Base-by-base conservation (phyloP, 192 early-diverging fungal species). In the Globomyces pollinis-pini region DNA sequence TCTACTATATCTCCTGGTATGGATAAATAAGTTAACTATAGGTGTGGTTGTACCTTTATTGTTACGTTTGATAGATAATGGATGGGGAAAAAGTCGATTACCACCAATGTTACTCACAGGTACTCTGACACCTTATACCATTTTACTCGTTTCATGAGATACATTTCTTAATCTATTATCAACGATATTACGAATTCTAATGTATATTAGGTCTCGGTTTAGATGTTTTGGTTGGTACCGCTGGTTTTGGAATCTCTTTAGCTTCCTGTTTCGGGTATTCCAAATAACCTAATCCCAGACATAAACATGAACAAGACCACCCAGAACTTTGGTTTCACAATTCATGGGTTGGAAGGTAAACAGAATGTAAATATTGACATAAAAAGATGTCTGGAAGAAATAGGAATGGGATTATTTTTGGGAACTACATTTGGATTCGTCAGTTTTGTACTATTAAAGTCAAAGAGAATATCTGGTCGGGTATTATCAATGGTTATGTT, bases 11-110 rank as follows among this genome's bases (percentile, higher is more conserved):
- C 57, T 13, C 70, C 70, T 8, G 44, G n/a, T n/a, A n/a, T n/a
- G n/a, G n/a, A n/a, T n/a, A n/a, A n/a, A n/a, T n/a, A n/a, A n/a
- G n/a, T n/a, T n/a, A n/a, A n/a, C n/a, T n/a, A n/a, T n/a, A 63
- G 63, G 41, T 8, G 70, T 72, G 13, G 70, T 72, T 21, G 70
- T 72, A 3, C 70, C 70, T 2, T 52, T 72, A 18, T 44, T 72
- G 2, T 35, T 72, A 1, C 65, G 65, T 24, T 42, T 63, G 28
- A 32, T 65, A 30, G 70, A 72, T 28, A 23, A 26, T 15, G 31
- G 18, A 20, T 68, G 70, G 66, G 50, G 62, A 21, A 57, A 45
- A 11, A 61, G 59, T 6, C 62, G 70, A 33, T n/a, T 72, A 13
- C 70, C 66, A 6, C 57, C 65, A 6, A 34, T 68, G 31, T 23